Conservation (phyloP, 768 basidiomycete species). For the Boletus huronensis region DNA sequence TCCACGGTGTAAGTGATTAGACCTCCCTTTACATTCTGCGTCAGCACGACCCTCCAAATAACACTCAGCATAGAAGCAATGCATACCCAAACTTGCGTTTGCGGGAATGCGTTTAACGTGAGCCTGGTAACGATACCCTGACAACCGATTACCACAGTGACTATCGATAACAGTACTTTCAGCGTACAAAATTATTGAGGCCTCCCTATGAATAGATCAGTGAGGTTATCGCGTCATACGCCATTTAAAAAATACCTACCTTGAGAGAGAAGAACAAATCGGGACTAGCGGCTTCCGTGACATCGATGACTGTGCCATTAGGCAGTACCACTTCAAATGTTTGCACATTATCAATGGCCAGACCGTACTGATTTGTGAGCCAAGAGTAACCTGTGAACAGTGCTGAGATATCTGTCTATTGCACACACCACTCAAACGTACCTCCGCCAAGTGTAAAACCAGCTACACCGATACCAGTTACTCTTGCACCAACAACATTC, state of each 20-base stretch:
- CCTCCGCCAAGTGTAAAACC: conserved; percentile 58
- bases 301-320: conserved; percentile 38
- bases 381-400: conserved; percentile 29
- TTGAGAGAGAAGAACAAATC: conserved; percentile 45
- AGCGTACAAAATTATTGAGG: conserved; percentile 52
- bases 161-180: background rate
- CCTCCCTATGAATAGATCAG: conserved; percentile 42
- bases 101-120: conserved; percentile 49
- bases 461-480: conserved; percentile 56
- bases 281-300: conserved; percentile 31
- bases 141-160: background rate
- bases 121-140: conserved; percentile 59
- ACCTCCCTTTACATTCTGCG: conserved; percentile 42
- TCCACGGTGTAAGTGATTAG: conserved; percentile 30
- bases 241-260: conserved; percentile 19
- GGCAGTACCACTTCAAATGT: conserved; percentile 52
- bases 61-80: background rate
- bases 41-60: background rate
- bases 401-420: background rate
- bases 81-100: conserved; percentile 57
- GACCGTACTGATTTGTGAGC: conserved; percentile 57
- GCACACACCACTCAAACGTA: background rate
- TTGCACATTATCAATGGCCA: conserved; percentile 53
- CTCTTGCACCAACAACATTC: conserved; percentile 52
- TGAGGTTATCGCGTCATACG: background rate